Base-by-base conservation (phyloP, 2,329 filamentous ascomycete genomes). In the Calonectria hawksworthii region DNA sequence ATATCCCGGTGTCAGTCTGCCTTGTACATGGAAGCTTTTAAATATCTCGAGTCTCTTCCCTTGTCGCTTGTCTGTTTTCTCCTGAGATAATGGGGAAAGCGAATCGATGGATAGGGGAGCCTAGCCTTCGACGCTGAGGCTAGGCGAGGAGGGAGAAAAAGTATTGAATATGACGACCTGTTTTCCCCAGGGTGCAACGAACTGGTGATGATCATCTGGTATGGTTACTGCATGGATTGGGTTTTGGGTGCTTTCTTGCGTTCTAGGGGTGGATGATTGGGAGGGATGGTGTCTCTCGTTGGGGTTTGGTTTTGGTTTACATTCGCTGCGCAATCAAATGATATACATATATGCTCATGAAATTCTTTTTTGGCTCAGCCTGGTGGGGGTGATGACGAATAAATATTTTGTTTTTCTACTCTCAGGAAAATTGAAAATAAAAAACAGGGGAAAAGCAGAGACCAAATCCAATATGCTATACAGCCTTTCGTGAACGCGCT, bases 1-100 rank as follows among this genome's bases (percentile, higher is more conserved):
- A 78, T 72, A 74, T 44, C 56, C 41, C 5, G 41, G 70, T 30
- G 41, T 41, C 38, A 26, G 50, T 65, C 41, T 70, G 64, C 66
- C 71, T 75, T 75, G 69, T 76, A 75, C 52, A 75, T 76, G 74
- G 44, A 71, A 74, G 28, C 69, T 70, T 61, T 65, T 65, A 34
- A 66, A 76, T 63, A 67, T 65, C 67, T 72, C 54, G 68, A 70
- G 74, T 70, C 69, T 28, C 11, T 67, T 41, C 36, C 23, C 70
- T 50, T 64, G 70, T 70, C 47, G 52, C n/a, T 38, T 51, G 44
- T 64, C 47, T 34, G 51, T 41, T 32, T n/a, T 32, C 21, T 63
- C 52, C 26, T 28, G 50, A 51, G 64, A 66, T 41, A 34, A 30
- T 41, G 51, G 52, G 16, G 21, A 61, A 28, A 32, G 18, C 44